Percentiles rank a stretch among this genome's conserved stretches.
phyloP scores from a whole-genome alignment of 768 basidiomycete genomes.

The Tremella mesenterica region DNA sequence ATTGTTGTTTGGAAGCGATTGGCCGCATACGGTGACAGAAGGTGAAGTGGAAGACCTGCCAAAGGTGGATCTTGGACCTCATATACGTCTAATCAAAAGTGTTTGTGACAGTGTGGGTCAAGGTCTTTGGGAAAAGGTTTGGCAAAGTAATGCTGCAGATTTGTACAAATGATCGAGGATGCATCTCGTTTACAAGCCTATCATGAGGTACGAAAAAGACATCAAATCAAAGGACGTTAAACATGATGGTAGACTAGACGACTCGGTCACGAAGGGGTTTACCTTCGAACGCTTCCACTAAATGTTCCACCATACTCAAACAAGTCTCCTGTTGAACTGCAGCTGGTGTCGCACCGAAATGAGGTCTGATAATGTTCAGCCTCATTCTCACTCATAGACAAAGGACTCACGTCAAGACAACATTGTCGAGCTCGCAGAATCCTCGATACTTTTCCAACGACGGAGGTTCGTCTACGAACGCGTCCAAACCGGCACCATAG shows the following conservation, averaged over 20 bases:
- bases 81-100: too few relatives aligned
- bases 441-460: not conserved
- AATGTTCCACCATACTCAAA: constrained; percentile 2
- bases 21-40: constrained; percentile 1
- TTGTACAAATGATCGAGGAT: too few relatives aligned
- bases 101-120: not conserved
- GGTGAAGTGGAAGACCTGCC: too few relatives aligned
- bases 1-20: constrained; percentile 2
- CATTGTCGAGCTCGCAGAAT: constrained; percentile 1
- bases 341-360: constrained; percentile 3
- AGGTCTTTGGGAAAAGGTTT: too few relatives aligned
- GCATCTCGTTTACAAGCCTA: too few relatives aligned
- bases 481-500: constrained; percentile 8
- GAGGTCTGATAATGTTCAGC: not conserved
- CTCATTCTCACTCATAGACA: not conserved
- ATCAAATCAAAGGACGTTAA: too few relatives aligned
- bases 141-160: too few relatives aligned
- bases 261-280: constrained; percentile 1
- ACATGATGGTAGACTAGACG: not conserved
- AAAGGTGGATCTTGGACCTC: not conserved
- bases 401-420: constrained; percentile 9
- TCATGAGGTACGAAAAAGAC: too few relatives aligned
- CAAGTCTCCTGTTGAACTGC: constrained; percentile 5
- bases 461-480: constrained; percentile 4
- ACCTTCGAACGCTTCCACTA: constrained; percentile 5